Evolutionary conservation across 2,329 filamentous ascomycete species (phyloP), one percentile per base, ranked within the genome.

Genomic region (Beauveria sp.): DNA sequence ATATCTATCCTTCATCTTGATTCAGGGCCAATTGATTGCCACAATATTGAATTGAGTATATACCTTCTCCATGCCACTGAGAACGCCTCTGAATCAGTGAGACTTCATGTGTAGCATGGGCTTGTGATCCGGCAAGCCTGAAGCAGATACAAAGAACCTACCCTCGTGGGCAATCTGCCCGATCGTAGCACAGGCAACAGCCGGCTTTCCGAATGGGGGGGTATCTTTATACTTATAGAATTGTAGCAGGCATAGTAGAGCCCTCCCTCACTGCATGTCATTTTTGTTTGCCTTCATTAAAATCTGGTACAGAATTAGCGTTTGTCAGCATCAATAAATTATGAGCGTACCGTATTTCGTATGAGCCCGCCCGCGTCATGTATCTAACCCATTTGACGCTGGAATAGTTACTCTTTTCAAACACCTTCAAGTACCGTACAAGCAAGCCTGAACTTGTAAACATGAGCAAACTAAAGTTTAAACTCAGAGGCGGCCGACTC

Each of bases 361-460:
- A 99, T 75, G 92, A 97, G 31, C 95, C 95, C 18, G 93, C 95
- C 67, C 93, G 87, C 20, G 95, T 99, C 95, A 99, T 98, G 76
- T 99, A 99, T 69, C 95, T 82, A 69, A 99, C 95, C 95, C 95
- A 99, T 76, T 99, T 99, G 54, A 99, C 95, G 72, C 92, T 96
- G 65, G 90, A 96, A 74, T 99, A 99, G 76, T 98, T 98, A 76
- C 86, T 95, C 86, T 99, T 99, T 79, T 99, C 95, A 78, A 99
- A 99, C 1, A 99, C 95, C 78, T 99, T 99, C 62, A 99, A 77
- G 74, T 99, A 99, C 55, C 96, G 82, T 62, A 99, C 95, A 66
- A 99, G 73, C 71, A 99, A 74, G 0, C 95, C 95, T 1, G 90
- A 96, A 72, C 91, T 96, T 22, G 95, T 99, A 73, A 99, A 99